Percentiles rank a stretch among this genome's conserved stretches.
phyloP scores from a whole-genome alignment of 768 basidiomycete genomes.

The Lactarius quietus region DNA sequence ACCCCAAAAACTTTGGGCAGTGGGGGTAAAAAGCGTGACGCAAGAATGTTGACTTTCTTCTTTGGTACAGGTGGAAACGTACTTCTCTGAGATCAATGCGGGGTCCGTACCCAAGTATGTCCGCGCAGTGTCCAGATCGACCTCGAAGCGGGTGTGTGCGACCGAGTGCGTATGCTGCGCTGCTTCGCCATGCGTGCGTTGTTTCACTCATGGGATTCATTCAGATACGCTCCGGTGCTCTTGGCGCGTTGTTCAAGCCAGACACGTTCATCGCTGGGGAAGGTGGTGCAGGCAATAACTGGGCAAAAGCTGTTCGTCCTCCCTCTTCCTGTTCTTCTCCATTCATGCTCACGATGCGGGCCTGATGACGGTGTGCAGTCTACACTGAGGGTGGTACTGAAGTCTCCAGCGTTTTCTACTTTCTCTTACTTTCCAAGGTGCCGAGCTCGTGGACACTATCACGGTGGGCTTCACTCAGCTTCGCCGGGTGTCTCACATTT shows the following conservation, averaged over 20 bases:
- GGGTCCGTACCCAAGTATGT: constrained; percentile 66
- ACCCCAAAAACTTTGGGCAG: not conserved
- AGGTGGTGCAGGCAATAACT: constrained; percentile 82
- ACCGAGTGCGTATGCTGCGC: constrained; percentile 51
- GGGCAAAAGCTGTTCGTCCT: constrained; percentile 85
- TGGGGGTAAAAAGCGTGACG: not conserved
- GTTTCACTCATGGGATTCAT: not conserved
- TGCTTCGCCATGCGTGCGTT: not conserved
- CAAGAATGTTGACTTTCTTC: constrained; percentile 1
- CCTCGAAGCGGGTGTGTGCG: constrained; percentile 83
- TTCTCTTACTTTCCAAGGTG: constrained; percentile 46
- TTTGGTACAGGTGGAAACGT: constrained; percentile 62
- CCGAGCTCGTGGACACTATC: constrained; percentile 86
- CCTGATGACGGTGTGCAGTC: constrained; percentile 42
- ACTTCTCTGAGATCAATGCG: constrained; percentile 67
- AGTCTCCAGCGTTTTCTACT: not conserved
- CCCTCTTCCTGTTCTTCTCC: constrained; percentile 8
- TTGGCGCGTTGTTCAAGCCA: constrained; percentile 79
- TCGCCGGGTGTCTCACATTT: not conserved
- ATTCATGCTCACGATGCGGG: constrained; percentile 25
- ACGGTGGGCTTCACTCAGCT: constrained; percentile 41
- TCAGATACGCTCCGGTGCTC: constrained; percentile 62
- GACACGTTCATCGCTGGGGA: constrained; percentile 74
- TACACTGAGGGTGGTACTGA: constrained; percentile 74
- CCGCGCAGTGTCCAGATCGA: constrained; percentile 90